phyloP scores from a whole-genome alignment of 2,329 filamentous ascomycete genomes.

The Xylaria sp. region DNA sequence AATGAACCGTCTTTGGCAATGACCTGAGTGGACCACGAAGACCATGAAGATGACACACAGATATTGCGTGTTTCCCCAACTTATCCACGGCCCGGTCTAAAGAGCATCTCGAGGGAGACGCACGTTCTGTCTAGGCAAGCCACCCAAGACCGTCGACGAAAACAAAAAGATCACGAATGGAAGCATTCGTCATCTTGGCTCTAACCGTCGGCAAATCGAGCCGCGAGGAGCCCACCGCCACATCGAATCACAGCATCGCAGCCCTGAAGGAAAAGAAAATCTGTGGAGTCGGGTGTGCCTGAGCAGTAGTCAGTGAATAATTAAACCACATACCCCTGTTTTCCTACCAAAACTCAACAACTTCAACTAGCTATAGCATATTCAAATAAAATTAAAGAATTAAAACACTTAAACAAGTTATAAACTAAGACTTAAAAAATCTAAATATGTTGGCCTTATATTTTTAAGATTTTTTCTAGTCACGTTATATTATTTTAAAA shows the following conservation, averaged over 20 bases:
- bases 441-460: too few relatives aligned
- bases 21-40: conserved; percentile 31
- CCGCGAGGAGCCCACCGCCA: conserved; percentile 29
- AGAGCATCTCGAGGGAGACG: conserved; percentile 23
- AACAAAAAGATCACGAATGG: conserved; percentile 23
- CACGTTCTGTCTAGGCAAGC: conserved; percentile 38
- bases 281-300: conserved; percentile 43
- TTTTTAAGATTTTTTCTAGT: too few relatives aligned
- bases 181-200: conserved; percentile 42
- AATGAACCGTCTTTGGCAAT: conserved; percentile 20
- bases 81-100: conserved; percentile 31
- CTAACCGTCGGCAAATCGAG: conserved; percentile 42
- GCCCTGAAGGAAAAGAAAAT: conserved; percentile 8
- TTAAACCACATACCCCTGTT: too few relatives aligned
- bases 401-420: too few relatives aligned
- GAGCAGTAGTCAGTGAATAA: too few relatives aligned
- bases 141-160: conserved; percentile 36
- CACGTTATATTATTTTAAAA: too few relatives aligned
- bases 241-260: conserved; percentile 19
- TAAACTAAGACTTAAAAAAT: too few relatives aligned
- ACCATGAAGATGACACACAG: conserved; percentile 17
- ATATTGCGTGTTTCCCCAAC: conserved; percentile 33
- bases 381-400: too few relatives aligned
- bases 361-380: too few relatives aligned
- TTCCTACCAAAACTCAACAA: too few relatives aligned